phyloP scores from a whole-genome alignment of 179 eudicot species.

The Amaranthus tricolor region DNA sequence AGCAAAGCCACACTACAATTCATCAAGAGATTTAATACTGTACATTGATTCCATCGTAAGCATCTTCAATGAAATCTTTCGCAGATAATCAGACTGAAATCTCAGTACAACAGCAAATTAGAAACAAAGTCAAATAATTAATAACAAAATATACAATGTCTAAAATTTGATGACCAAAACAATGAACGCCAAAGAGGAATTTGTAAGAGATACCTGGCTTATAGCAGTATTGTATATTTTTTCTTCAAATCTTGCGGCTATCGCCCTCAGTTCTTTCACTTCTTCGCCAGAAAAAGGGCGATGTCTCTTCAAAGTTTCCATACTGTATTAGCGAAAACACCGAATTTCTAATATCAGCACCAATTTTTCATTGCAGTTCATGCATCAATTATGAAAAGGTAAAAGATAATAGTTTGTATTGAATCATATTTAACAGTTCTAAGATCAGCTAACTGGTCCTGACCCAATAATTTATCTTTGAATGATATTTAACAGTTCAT shows the following conservation, averaged over 20 bases:
- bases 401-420: no score
- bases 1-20: no score
- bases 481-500: no score
- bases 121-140: not conserved
- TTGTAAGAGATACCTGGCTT: slow-evolving; percentile 58
- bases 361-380: not conserved
- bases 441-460: no score
- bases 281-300: slow-evolving; percentile 80
- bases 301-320: slow-evolving; percentile 83
- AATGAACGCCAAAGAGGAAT: not conserved
- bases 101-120: not conserved
- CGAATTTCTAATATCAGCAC: not conserved
- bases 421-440: no score
- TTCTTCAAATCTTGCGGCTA: slow-evolving; percentile 91
- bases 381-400: no score
- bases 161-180: not conserved
- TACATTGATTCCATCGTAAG: slow-evolving; percentile 57
- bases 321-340: slow-evolving; percentile 38
- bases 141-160: not conserved
- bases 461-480: no score
- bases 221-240: slow-evolving; percentile 78
- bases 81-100: slow-evolving; percentile 80
- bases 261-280: slow-evolving; percentile 73
- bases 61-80: slow-evolving; percentile 90
- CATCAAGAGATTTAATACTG: no score